phyloP scores from a whole-genome alignment of 176 grass and related monocot species.

The Dendrocalamus sinicus region DNA sequence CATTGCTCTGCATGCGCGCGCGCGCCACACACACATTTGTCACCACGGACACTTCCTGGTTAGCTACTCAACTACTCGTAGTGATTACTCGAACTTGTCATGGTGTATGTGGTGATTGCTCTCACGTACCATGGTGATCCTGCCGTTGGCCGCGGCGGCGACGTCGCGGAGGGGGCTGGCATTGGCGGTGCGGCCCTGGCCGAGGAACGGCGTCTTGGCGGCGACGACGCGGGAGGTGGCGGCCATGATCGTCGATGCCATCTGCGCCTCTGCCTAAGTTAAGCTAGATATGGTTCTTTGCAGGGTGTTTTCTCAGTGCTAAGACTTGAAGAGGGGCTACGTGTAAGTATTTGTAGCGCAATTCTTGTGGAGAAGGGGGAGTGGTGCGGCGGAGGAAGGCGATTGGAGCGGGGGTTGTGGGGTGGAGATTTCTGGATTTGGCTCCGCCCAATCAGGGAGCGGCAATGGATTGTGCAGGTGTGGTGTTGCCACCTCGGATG shows the following conservation, averaged over 20 bases:
- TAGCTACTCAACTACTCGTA: too few species aligned
- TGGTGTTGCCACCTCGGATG: conserved; percentile 56
- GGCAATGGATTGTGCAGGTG: conserved; percentile 51
- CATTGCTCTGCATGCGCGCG: conserved; percentile 58
- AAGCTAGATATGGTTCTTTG: neutral
- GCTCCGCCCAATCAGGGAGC: conserved; percentile 52
- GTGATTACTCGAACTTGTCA: too few species aligned
- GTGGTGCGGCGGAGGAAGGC: neutral
- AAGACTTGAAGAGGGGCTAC: conserved; percentile 1
- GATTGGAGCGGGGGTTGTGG: conserved; percentile 55
- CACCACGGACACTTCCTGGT: too few species aligned
- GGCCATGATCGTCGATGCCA: conserved; percentile 74
- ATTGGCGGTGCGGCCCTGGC: conserved; percentile 63
- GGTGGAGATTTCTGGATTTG: conserved; percentile 82
- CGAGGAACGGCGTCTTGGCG: conserved; percentile 63
- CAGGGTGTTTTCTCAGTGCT: neutral
- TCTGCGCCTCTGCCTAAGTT: conserved; percentile 1
- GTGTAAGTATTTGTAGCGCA: conserved; percentile 66
- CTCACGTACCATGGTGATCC: conserved; percentile 74
- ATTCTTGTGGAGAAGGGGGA: conserved; percentile 29
- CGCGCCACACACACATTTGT: neutral
- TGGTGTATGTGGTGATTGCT: too few species aligned
- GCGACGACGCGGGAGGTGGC: conserved; percentile 55
- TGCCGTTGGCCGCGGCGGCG: conserved; percentile 59
- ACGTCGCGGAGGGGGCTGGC: conserved; percentile 53